A percentile compares a stretch with the other conserved stretches of the same genome.
Conservation (phyloP, 805 yeast species). For the Kuraishia capsulata region DNA sequence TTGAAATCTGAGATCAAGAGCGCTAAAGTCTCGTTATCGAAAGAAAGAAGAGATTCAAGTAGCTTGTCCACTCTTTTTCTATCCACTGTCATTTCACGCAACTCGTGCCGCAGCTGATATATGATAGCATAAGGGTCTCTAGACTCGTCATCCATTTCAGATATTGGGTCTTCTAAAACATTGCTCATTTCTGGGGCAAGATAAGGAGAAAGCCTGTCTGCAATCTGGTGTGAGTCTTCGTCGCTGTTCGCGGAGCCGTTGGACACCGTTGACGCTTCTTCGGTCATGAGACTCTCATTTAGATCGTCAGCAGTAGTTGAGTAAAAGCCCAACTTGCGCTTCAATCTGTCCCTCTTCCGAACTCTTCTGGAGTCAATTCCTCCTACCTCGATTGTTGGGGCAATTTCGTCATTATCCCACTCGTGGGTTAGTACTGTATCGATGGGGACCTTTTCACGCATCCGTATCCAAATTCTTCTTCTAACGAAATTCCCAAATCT, state of each 20-base stretch:
- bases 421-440: background rate
- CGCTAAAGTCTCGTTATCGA: background rate
- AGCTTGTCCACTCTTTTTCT: background rate
- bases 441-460: constrained; percentile 16
- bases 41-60: background rate
- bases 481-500: constrained; percentile 40
- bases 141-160: background rate
- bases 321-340: background rate
- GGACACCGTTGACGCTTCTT: too few relatives aligned
- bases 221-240: background rate
- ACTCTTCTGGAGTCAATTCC: background rate
- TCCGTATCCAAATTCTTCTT: constrained; percentile 41
- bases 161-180: background rate
- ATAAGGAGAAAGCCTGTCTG: background rate
- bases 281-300: too few relatives aligned
- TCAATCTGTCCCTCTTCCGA: background rate
- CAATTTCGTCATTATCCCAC: background rate
- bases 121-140: background rate
- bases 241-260: background rate
- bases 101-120: background rate
- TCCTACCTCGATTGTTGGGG: background rate
- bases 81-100: background rate
- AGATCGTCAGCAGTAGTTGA: background rate
- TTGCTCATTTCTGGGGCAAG: too few relatives aligned
- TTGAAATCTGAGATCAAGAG: background rate